Evolutionary conservation across 768 basidiomycete species (phyloP).

Genomic region (Phanerochaete carnosa): DNA sequence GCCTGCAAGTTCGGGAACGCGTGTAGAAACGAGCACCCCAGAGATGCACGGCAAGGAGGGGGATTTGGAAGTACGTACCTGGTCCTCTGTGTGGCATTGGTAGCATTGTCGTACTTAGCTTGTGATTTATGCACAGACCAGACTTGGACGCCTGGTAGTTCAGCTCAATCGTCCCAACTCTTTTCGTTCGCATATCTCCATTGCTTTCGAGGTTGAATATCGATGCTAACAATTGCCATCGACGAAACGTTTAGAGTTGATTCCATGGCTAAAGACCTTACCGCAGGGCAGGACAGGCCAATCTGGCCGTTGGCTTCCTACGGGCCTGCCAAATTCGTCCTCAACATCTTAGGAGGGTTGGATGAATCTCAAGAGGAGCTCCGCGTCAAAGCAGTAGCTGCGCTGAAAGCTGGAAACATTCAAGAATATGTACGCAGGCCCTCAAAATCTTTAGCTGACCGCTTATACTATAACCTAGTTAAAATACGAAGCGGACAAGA

Average conservation of each 20-base stretch:
- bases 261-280: constrained; percentile 61
- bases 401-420: constrained; percentile 49
- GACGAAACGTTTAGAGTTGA: constrained; percentile 39
- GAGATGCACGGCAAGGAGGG: constrained; percentile 28
- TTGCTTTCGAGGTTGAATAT: not conserved
- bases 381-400: constrained; percentile 57
- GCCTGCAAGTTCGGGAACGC: constrained; percentile 60
- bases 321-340: constrained; percentile 73
- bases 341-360: constrained; percentile 55
- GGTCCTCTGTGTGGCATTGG: constrained; percentile 4
- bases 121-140: constrained; percentile 14
- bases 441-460: not conserved
- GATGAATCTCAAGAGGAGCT: constrained; percentile 83
- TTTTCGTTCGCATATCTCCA: constrained; percentile 22
- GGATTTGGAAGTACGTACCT: constrained; percentile 52
- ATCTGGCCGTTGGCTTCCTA: constrained; percentile 79
- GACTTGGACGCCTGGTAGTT: constrained; percentile 16
- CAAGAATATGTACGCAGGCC: constrained; percentile 63
- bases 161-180: constrained; percentile 8
- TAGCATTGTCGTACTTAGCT: not conserved
- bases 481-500: constrained; percentile 58
- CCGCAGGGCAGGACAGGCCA: constrained; percentile 56
- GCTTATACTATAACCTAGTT: constrained; percentile 27
- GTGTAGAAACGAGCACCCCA: constrained; percentile 67
- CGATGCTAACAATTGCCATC: not conserved